These are phyloP conservation scores for Begonia fuchsioides DNA, from an alignment of 306 rosid genomes.

Conservation along the genomic window DNA sequence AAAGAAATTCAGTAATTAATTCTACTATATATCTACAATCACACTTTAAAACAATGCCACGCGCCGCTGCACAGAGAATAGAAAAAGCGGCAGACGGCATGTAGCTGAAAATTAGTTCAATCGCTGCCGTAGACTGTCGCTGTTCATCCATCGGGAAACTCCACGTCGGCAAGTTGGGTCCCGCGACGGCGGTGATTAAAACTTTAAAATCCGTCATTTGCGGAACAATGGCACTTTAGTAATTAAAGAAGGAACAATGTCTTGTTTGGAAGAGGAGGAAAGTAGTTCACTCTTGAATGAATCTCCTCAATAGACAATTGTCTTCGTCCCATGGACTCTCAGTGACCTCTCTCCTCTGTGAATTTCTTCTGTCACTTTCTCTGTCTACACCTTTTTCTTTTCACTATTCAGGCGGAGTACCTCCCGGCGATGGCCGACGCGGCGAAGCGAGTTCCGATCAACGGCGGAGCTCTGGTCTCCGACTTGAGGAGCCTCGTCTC, in stretches of 20 bases:
- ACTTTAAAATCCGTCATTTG: too few species aligned
- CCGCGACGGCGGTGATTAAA: too few species aligned
- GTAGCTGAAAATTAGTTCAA: too few species aligned
- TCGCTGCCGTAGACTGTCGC: too few species aligned
- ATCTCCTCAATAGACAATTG: slow-evolving; percentile 12
- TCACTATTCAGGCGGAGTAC: background rate
- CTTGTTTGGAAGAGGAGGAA: background rate
- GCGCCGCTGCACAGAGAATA: too few species aligned
- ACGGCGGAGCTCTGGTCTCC: slow-evolving; percentile 22
- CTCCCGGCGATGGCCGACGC: slow-evolving; percentile 51
- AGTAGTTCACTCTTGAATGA: background rate
- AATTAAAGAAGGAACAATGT: background rate
- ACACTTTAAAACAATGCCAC: too few species aligned
- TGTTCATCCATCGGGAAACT: too few species aligned
- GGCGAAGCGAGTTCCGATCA: slow-evolving; percentile 37
- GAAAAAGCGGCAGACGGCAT: too few species aligned
- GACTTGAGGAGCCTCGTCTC: slow-evolving; percentile 50
- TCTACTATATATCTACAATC: too few species aligned
- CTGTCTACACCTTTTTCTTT: background rate
- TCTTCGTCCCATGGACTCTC: slow-evolving; percentile 5
- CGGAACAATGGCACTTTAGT: background rate
- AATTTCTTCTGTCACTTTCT: background rate
- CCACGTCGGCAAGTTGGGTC: too few species aligned
- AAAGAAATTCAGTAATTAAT: too few species aligned
- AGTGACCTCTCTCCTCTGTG: background rate